Conservation (phyloP, 2,329 filamentous ascomycete genomes). For the Fusarium pilosicola region DNA sequence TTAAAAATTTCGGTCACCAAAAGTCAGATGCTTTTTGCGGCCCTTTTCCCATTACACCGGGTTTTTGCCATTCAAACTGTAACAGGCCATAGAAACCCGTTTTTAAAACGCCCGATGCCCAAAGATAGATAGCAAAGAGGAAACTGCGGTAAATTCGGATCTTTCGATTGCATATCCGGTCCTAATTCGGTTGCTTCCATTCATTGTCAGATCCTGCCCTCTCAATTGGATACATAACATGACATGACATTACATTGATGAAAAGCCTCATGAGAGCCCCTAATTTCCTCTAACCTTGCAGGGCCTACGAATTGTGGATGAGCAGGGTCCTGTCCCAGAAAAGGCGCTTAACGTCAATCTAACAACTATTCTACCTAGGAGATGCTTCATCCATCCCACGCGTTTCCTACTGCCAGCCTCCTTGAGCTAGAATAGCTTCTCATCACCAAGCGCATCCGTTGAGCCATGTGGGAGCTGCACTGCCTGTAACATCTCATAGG, state of each 20-base stretch:
- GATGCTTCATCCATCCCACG: slow-evolving; percentile 27
- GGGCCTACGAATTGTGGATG: slow-evolving; percentile 6
- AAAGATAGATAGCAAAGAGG: slow-evolving; percentile 9
- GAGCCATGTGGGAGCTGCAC: slow-evolving; percentile 32
- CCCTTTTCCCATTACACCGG: slow-evolving; percentile 37
- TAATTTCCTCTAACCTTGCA: neutral
- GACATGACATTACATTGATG: slow-evolving; percentile 21
- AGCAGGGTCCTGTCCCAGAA: neutral
- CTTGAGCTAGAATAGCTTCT: slow-evolving; percentile 19
- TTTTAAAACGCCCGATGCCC: slow-evolving; percentile 24
- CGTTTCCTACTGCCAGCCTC: slow-evolving; percentile 6
- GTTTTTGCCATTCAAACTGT: slow-evolving; percentile 15
- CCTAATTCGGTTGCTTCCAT: slow-evolving; percentile 24
- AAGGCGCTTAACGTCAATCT: neutral
- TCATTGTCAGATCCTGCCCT: slow-evolving; percentile 15
- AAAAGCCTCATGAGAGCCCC: slow-evolving; percentile 19
- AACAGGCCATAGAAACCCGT: slow-evolving; percentile 32
- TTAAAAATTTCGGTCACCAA: neutral
- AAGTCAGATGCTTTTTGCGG: slow-evolving; percentile 39
- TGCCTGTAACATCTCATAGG: slow-evolving; percentile 22
- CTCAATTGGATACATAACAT: neutral
- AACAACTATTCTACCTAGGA: neutral
- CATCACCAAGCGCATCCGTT: slow-evolving; percentile 22
- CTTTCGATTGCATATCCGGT: slow-evolving; percentile 25
- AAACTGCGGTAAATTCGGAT: slow-evolving; percentile 29